Percentiles rank a stretch among this genome's conserved stretches.
Conservation (phyloP, 495 filamentous ascomycete genomes). For the Sordaria brevicollis region DNA sequence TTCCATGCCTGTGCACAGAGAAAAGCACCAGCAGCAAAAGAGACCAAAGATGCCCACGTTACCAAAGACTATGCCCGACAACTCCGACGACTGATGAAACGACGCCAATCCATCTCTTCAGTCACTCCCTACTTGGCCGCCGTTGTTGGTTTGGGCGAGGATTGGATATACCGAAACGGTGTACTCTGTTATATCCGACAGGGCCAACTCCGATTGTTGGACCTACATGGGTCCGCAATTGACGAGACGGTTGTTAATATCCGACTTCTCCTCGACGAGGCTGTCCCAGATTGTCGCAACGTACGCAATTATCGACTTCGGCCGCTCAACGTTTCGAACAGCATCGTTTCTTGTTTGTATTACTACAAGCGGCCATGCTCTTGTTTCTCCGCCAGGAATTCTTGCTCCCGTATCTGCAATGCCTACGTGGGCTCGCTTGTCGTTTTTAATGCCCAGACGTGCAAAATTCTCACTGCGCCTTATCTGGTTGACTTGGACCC, state of each 20-base stretch:
- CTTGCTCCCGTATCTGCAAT: no score
- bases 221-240: constrained; percentile 42
- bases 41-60: constrained; percentile 42
- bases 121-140: constrained; percentile 52
- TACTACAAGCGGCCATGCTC: constrained; percentile 11
- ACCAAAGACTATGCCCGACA: constrained; percentile 44
- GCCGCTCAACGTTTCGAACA: constrained; percentile 51
- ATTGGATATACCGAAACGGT: constrained; percentile 55
- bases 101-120: constrained; percentile 50
- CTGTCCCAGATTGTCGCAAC: constrained; percentile 17
- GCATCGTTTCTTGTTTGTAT: constrained; percentile 49
- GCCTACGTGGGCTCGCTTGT: constrained; percentile 42
- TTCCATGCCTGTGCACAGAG: constrained; percentile 31
- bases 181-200: constrained; percentile 49
- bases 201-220: constrained; percentile 51
- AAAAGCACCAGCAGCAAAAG: constrained; percentile 44
- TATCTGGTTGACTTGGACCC: constrained; percentile 30
- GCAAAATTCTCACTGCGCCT: constrained; percentile 28
- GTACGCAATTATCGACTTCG: constrained; percentile 39
- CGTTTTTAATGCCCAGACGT: constrained; percentile 42
- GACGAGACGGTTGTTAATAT: constrained; percentile 52
- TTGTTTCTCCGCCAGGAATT: no score
- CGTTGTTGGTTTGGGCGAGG: constrained; percentile 47
- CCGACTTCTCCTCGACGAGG: constrained; percentile 29
- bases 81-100: constrained; percentile 48